Conservation (phyloP, 495 filamentous ascomycete genomes). For the Immersiella caudata region DNA sequence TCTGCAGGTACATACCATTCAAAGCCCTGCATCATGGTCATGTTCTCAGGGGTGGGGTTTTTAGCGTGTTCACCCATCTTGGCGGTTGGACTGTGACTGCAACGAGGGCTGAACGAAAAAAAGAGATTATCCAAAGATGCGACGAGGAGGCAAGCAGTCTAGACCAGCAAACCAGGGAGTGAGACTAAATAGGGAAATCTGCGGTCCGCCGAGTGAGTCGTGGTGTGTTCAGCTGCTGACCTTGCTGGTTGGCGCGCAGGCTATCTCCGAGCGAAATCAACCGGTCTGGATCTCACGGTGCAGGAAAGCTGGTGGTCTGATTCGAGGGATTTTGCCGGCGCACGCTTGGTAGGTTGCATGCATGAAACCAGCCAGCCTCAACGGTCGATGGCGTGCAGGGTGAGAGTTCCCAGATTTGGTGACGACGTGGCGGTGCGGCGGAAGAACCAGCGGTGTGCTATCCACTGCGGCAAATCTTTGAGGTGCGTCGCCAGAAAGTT, state of each 20-base stretch:
- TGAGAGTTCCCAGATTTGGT: not conserved
- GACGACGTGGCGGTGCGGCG: not conserved
- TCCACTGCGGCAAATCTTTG: not conserved
- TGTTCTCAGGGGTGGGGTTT: slow-evolving; percentile 48
- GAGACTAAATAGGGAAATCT: not conserved
- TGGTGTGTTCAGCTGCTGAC: not conserved
- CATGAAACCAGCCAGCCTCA: not conserved
- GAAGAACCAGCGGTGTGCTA: not conserved
- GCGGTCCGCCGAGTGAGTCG: not conserved
- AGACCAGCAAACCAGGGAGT: no score
- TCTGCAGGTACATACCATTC: slow-evolving; percentile 76
- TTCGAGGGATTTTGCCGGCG: not conserved
- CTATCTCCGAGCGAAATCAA: not conserved
- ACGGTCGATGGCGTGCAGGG: not conserved
- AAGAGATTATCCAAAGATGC: no score
- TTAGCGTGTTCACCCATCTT: slow-evolving; percentile 20
- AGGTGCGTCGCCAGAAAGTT: not conserved
- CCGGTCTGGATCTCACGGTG: not conserved
- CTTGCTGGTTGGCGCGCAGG: not conserved
- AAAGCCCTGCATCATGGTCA: slow-evolving; percentile 69
- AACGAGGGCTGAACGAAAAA: no score
- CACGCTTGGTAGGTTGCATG: not conserved
- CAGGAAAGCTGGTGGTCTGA: not conserved
- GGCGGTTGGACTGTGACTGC: not conserved
- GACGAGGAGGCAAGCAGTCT: no score